Evolutionary conservation across 768 basidiomycete species (phyloP).

Genomic region (Boletus vinaceobasis): DNA sequence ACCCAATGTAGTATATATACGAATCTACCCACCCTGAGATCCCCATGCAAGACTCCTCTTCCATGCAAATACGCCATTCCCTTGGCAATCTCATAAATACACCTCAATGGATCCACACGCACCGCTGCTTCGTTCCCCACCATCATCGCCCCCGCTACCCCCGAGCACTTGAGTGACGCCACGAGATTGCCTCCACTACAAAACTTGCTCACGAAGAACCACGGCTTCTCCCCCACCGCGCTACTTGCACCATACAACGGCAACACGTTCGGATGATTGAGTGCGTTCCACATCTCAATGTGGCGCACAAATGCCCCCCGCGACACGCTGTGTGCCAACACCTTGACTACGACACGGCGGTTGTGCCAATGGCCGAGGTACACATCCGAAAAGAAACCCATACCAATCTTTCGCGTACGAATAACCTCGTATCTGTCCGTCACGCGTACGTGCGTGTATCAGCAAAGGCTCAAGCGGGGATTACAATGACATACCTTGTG

Average conservation of each 20-base stretch:
- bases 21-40: constrained; percentile 59
- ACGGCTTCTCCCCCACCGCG: constrained; percentile 63
- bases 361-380: constrained; percentile 74
- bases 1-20: neutral
- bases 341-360: constrained; percentile 67
- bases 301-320: constrained; percentile 65
- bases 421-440: constrained; percentile 66
- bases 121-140: neutral
- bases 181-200: constrained; percentile 62
- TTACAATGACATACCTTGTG: constrained; percentile 43
- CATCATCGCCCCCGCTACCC: neutral
- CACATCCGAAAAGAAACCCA: constrained; percentile 76
- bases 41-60: constrained; percentile 69
- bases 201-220: constrained; percentile 79
- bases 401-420: constrained; percentile 62
- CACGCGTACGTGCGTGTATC: neutral
- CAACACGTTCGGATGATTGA: constrained; percentile 69
- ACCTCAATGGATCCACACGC: constrained; percentile 45
- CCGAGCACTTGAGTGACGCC: constrained; percentile 46
- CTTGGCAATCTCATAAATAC: constrained; percentile 70
- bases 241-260: constrained; percentile 77
- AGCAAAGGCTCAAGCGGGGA: neutral
- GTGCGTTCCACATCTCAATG: constrained; percentile 66
- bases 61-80: constrained; percentile 82
- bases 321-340: constrained; percentile 59